These are phyloP conservation scores for Kondoa subrosea DNA, from an alignment of 768 basidiomycete species.

Conservation along the genomic window DNA sequence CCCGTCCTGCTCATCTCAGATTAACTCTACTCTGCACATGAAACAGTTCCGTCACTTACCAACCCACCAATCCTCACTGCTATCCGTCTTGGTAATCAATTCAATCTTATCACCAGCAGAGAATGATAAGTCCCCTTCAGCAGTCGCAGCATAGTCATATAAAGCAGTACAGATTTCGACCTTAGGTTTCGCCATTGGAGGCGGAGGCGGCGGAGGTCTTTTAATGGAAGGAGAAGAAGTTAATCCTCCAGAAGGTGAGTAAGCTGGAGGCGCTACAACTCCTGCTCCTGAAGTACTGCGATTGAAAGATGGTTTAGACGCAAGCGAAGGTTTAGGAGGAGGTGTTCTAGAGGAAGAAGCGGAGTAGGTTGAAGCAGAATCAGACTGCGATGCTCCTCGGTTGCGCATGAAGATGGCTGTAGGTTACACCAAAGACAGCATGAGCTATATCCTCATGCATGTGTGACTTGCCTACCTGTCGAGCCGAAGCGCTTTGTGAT, in stretches of 20 bases:
- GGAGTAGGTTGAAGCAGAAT: conserved; percentile 14
- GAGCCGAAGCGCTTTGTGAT: conserved; percentile 72
- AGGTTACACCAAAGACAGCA: not conserved
- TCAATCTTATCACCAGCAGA: conserved; percentile 77
- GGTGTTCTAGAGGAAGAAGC: not conserved
- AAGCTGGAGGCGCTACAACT: conserved; percentile 27
- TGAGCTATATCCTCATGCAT: not conserved
- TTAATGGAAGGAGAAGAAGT: conserved; percentile 40
- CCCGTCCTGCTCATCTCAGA: conserved; percentile 54
- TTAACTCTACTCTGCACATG: conserved; percentile 78
- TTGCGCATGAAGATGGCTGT: conserved; percentile 31
- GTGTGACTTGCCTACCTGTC: conserved; percentile 47
- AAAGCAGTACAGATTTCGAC: conserved; percentile 71
- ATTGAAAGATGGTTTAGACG: conserved; percentile 34
- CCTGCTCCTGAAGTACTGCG: conserved; percentile 32
- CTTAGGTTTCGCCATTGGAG: conserved; percentile 51
- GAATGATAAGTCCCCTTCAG: conserved; percentile 84
- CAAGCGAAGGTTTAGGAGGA: not conserved
- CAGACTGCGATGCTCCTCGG: conserved; percentile 24
- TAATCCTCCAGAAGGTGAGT: conserved; percentile 22
- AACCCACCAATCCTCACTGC: conserved; percentile 33
- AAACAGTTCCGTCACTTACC: not conserved
- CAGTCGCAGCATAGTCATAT: conserved; percentile 83
- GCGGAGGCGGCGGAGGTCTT: conserved; percentile 77
- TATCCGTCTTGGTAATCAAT: conserved; percentile 57